phyloP scores from a whole-genome alignment of 2,329 filamentous ascomycete species.

The Penicillium sp. region DNA sequence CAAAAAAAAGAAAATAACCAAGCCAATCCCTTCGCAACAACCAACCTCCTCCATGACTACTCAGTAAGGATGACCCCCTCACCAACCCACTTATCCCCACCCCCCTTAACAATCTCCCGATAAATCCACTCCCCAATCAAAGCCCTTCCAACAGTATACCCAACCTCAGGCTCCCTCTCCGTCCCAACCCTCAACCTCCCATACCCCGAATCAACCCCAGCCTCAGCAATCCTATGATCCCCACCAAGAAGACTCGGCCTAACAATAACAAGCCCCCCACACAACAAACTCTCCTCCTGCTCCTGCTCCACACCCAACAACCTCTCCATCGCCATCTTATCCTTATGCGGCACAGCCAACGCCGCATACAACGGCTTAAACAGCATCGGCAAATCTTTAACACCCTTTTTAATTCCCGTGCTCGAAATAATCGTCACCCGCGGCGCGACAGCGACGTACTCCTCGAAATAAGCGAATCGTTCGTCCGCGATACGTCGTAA shows the following conservation, averaged over 20 bases:
- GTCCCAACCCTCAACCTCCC: conserved; percentile 36
- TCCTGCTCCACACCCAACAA: conserved; percentile 33
- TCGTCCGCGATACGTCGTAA: conserved; percentile 27
- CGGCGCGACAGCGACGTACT: conserved; percentile 27
- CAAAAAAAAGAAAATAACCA: background rate
- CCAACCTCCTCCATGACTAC: background rate
- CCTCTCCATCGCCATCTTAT: conserved; percentile 44
- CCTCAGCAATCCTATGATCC: conserved; percentile 31
- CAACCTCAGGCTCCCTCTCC: conserved; percentile 38
- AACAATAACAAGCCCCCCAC: conserved; percentile 34
- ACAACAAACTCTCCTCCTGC: conserved; percentile 18
- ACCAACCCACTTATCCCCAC: conserved; percentile 30
- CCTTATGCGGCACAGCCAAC: conserved; percentile 41
- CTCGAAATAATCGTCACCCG: conserved; percentile 39
- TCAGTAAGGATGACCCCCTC: conserved; percentile 31
- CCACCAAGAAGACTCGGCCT: conserved; percentile 45
- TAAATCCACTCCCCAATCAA: conserved; percentile 46
- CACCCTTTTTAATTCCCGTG: conserved; percentile 37
- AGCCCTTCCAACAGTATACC: conserved; percentile 41
- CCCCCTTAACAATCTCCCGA: conserved; percentile 30
- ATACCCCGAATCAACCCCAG: conserved; percentile 17
- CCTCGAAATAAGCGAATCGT: conserved; percentile 10
- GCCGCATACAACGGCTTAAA: conserved; percentile 42
- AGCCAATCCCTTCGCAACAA: background rate
- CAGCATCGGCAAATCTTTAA: conserved; percentile 39